Evolutionary conservation across 306 rosid species (phyloP), one percentile per base, ranked within the genome.

Genomic region (Lablab purpureus): DNA sequence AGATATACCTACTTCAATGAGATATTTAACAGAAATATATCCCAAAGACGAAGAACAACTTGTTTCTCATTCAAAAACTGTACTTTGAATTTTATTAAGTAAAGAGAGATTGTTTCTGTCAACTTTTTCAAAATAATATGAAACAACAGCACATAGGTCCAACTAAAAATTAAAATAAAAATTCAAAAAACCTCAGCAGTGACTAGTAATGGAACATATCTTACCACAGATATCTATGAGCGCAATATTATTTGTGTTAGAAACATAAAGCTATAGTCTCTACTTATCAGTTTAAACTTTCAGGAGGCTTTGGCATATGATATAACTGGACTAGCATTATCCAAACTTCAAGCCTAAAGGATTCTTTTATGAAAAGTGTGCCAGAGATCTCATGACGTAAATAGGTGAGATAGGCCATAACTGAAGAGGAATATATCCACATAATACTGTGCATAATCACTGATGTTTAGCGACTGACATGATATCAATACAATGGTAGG

Each of bases 1-100:
- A 46, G 37, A 32, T 51, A 71, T 66, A 71, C 74, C 59, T 67
- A 15, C 63, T 36, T 49, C 73, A 65, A 73, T 23, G 32, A 58
- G 76, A 78, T 36, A 51, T 46, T 34, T 10, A 72, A 19, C 22
- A 34, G 22, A 36, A 36, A 36, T 22, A 34, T 21, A 51, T 52
- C 76, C 47, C 74, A 69, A 69, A 63, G 45, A 1, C n/a, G 23
- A 63, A 63, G 45, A 32, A 32, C 12, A 34, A 8, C 3, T 46
- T 14, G 11, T 34, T n/a, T 32, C 34, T 49, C 32, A 22, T 28
- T 47, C 9, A 17, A 70, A 28, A 28, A 30, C 45, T 18, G 30
- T n/a, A 36, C 50, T 65, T 17, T 65, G 49, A 65, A 64, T n/a
- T 64, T 64, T 9, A 32, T 64, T 4, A 9, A 34, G 23, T 6